Evolutionary conservation across 495 filamentous ascomycete species (phyloP), one percentile per base, ranked within the genome.

Genomic region (Xylaria venustula): DNA sequence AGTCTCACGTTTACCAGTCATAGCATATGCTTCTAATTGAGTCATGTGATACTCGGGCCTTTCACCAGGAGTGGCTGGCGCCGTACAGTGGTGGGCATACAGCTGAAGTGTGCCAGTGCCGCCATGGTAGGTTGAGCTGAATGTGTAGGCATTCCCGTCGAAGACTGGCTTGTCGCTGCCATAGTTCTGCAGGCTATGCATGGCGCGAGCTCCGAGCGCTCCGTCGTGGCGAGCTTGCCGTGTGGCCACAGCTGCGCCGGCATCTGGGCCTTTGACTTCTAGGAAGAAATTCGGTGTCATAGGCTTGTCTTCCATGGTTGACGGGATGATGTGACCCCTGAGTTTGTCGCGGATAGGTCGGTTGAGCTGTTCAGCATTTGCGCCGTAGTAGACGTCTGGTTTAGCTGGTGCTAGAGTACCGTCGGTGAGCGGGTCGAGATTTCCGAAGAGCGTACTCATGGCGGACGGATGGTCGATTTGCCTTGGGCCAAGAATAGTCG

Each of bases 151-250:
- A 44, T 80, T 79, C 52, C 68, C 67, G 62, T 81, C 75, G 55
- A 75, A 81, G 1, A 57, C 52, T 0, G 69, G 66, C 56, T 75
- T 62, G 17, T 71, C 65, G 34, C 66, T 41, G 53, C 63, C 61
- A 50, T 79, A 81, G 61, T 69, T 77, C 64, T 77, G 72, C 50
- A 83, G 68, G 36, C 55, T 56, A 42, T 77, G 73, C 69, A 81
- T 81, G 30, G 58, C 78, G 46, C 77, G 75, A 37, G 75, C 77
- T 12, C 79, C 79, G 17, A 76, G 47, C 9, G 78, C 79, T 26
- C 79, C 77, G 55, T 78, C 66, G 64, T 77, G 72, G 37, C 58
- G 67, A 36, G 74, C 77, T 62, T 83, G 78, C 26, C 71, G 67
- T 56, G 17, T 41, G 48, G 64, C 69, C 7, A 79, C 77, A 15